Conservation (phyloP, 2,329 filamentous ascomycete species). For the Verticillium alfalfae region DNA sequence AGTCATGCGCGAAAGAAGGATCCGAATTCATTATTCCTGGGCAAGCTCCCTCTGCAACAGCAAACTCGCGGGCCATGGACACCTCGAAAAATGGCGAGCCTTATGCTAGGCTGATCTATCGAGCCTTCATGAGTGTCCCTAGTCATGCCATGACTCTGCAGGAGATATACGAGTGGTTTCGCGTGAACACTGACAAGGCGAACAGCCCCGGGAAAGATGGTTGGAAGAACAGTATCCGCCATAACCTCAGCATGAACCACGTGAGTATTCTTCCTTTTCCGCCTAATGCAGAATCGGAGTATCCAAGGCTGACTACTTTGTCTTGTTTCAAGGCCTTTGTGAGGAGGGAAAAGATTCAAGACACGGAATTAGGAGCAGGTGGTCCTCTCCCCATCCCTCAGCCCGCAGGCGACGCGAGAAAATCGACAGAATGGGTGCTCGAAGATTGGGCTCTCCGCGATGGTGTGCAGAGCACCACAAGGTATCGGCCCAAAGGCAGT, state of each 20-base stretch:
- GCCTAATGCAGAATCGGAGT: too few relatives aligned
- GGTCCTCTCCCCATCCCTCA: constrained; percentile 27
- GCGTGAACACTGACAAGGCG: constrained; percentile 72
- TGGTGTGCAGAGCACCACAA: constrained; percentile 81
- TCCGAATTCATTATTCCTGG: background rate
- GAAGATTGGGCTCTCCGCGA: constrained; percentile 61
- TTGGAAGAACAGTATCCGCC: constrained; percentile 94
- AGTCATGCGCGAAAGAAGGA: background rate
- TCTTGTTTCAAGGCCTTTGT: constrained; percentile 26
- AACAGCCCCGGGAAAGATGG: constrained; percentile 56
- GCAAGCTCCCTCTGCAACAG: background rate
- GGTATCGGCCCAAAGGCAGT: constrained; percentile 37
- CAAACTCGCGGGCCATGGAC: background rate
- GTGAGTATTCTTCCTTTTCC: constrained; percentile 41
- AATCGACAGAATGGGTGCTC: constrained; percentile 72
- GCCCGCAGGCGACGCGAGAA: constrained; percentile 44
- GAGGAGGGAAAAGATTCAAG: constrained; percentile 37
- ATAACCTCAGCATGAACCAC: constrained; percentile 93
- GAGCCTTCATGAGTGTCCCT: constrained; percentile 64
- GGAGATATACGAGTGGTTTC: constrained; percentile 89
- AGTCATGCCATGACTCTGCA: constrained; percentile 70
- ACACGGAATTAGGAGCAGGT: constrained; percentile 18
- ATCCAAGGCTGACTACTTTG: background rate
- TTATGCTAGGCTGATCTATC: constrained; percentile 78
- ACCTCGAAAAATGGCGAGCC: constrained; percentile 43